Evolutionary conservation across 768 basidiomycete genomes (phyloP).

Genomic region (Termitomyces eurrhizus): DNA sequence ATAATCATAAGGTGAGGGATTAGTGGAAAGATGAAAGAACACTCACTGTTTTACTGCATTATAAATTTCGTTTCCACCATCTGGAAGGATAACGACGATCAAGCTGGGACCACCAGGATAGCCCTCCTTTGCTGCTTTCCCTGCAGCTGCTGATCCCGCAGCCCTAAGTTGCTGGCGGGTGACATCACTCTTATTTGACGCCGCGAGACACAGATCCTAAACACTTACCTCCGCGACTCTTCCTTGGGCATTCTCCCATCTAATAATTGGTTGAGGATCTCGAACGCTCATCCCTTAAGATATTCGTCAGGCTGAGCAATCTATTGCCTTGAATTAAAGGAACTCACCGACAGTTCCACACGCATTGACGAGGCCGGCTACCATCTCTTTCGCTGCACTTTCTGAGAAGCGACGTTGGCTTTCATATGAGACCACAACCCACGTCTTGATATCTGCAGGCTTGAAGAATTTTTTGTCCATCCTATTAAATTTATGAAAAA

Average conservation of each 20-base stretch:
- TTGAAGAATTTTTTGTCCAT: constrained; percentile 63
- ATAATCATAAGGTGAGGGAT: neutral
- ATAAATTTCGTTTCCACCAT: constrained; percentile 71
- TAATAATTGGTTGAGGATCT: constrained; percentile 41
- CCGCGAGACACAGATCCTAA: neutral
- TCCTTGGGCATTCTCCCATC: constrained; percentile 57
- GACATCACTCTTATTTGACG: neutral
- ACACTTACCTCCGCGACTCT: constrained; percentile 36
- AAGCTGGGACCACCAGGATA: constrained; percentile 41
- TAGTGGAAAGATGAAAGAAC: constrained; percentile 10
- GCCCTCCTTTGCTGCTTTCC: constrained; percentile 32
- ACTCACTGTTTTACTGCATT: constrained; percentile 76
- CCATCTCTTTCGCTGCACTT: constrained; percentile 41
- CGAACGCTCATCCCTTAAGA: constrained; percentile 53
- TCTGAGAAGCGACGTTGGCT: constrained; percentile 46
- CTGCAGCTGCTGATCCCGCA: constrained; percentile 43
- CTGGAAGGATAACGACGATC: constrained; percentile 68
- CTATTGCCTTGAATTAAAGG: constrained; percentile 30
- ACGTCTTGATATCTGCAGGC: constrained; percentile 48
- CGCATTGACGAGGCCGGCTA: constrained; percentile 42
- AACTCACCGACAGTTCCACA: constrained; percentile 56
- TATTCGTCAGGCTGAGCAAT: constrained; percentile 25
- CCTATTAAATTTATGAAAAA: constrained; percentile 40
- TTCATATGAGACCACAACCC: constrained; percentile 68
- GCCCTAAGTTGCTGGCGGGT: constrained; percentile 38